Percentiles rank a stretch among this genome's conserved stretches.
Evolutionary conservation across 2,329 filamentous ascomycete genomes (phyloP).

Genomic region (Septoria petroselini): DNA sequence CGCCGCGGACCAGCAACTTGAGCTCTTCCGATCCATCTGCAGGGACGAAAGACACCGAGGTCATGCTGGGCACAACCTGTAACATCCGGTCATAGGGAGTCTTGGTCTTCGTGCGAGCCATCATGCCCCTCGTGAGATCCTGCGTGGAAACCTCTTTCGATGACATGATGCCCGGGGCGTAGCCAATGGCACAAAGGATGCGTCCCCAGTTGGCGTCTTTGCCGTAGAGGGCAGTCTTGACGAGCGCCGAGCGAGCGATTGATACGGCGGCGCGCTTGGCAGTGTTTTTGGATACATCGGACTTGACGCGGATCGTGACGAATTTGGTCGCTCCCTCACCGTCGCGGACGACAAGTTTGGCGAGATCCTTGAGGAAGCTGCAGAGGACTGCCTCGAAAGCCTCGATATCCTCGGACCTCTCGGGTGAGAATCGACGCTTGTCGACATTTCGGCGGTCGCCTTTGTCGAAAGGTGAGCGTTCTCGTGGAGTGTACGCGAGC

Average conservation of each 20-base stretch:
- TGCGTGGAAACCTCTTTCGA: conserved; percentile 25
- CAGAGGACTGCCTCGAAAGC: conserved; percentile 60
- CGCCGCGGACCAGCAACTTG: conserved; percentile 72
- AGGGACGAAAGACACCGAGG: conserved; percentile 75
- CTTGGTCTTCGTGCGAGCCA: not conserved
- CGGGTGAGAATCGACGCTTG: not conserved
- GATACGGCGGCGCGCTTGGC: conserved; percentile 79
- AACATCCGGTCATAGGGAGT: conserved; percentile 24
- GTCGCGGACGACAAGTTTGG: conserved; percentile 90
- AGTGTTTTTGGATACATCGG: conserved; percentile 33
- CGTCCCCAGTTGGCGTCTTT: conserved; percentile 98
- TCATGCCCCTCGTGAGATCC: not conserved
- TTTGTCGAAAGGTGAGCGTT: not conserved
- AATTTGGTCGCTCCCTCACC: conserved; percentile 98
- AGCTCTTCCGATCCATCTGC: conserved; percentile 73
- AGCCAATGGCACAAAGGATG: conserved; percentile 91
- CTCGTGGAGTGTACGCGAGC: not conserved
- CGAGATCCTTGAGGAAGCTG: conserved; percentile 75
- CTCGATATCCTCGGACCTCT: not conserved
- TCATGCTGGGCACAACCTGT: conserved; percentile 65
- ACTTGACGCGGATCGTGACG: conserved; percentile 75
- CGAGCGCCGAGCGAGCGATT: conserved; percentile 86
- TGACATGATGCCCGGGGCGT: conserved; percentile 59
- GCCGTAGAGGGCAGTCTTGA: conserved; percentile 96
- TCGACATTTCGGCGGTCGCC: not conserved